These are phyloP conservation scores for Trametes coccinea DNA, from an alignment of 768 basidiomycete species.

Conservation along the genomic window DNA sequence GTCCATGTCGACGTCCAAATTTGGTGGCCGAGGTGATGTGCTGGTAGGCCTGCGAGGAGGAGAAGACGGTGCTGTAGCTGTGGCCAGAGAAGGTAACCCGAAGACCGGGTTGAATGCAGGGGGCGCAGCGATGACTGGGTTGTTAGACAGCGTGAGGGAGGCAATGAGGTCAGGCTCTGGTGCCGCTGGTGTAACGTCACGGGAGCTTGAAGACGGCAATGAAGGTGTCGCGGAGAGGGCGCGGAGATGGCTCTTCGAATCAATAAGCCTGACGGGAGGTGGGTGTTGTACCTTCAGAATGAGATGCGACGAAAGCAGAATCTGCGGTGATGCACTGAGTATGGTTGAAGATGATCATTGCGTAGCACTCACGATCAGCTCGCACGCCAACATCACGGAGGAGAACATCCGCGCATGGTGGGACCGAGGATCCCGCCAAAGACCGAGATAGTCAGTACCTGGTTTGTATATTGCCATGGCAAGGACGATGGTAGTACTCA, in stretches of 20 bases:
- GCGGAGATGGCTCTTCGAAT: slow-evolving; percentile 47
- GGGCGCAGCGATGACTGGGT: slow-evolving; percentile 48
- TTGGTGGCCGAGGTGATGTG: slow-evolving; percentile 7
- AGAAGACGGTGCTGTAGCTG: slow-evolving; percentile 26
- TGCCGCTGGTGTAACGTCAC: slow-evolving; percentile 43
- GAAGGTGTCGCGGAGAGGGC: slow-evolving; percentile 21
- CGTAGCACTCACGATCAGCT: slow-evolving; percentile 53
- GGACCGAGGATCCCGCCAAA: slow-evolving; percentile 39
- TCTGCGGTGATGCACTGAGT: slow-evolving; percentile 37
- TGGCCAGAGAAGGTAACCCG: slow-evolving; percentile 63
- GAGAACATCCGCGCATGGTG: slow-evolving; percentile 47
- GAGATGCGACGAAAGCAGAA: slow-evolving; percentile 50
- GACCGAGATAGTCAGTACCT: slow-evolving; percentile 40
- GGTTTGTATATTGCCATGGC: slow-evolving; percentile 43
- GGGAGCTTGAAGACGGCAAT: slow-evolving; percentile 27
- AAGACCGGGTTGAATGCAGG: slow-evolving; percentile 53
- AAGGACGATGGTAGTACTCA: slow-evolving; percentile 50
- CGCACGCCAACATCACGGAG: slow-evolving; percentile 45
- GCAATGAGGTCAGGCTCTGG: slow-evolving; percentile 61
- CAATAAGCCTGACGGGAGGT: slow-evolving; percentile 68
- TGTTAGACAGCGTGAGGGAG: slow-evolving; percentile 62
- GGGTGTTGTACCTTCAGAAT: slow-evolving; percentile 67
- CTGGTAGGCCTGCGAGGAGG: slow-evolving; percentile 10
- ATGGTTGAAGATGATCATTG: neutral
- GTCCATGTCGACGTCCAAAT: slow-evolving; percentile 30